Evolutionary conservation across 768 basidiomycete genomes (phyloP), one percentile per base, ranked within the genome.

Genomic region (Tylopilus cervinicoccineus): DNA sequence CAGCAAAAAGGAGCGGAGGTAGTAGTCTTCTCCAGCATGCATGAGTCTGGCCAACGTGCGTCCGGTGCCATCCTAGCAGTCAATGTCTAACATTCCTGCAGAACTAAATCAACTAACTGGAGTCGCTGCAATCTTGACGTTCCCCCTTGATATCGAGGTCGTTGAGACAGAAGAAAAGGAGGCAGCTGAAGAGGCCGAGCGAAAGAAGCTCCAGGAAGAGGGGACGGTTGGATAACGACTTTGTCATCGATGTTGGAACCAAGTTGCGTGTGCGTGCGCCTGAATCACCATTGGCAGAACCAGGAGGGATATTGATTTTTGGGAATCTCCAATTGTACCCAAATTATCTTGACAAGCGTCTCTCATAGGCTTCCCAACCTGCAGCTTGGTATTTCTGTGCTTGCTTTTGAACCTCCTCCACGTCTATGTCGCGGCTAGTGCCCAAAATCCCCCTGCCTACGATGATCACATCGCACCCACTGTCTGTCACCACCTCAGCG

Each of bases 21-120:
- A 6, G 75, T 97, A 17, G 93, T 97, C 55, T 99, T 98, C 68
- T 98, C 95, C 5, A 97, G 93, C 60, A 98, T 99, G 96, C 96
- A 99, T 63, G 96, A 99, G 70, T 92, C 90, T 19, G 96, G 96
- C 13, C 93, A 97, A 76, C 94, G 93, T 95, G 62, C 61, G 89
- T 73, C 32, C 36, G 23, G 34, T 47, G 22, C 16, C 44, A 6
- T 11, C 29, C 28, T 7, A n/a, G 9, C 17, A n/a, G 19, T 1
- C 10, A 29, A 48, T 6, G 39, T 48, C 45, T 56, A 34, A 43
- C 31, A 12, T 22, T 44, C 27, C 12, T 48, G 16, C 66, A 96
- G 96, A 99, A 64, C 75, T 99, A n/a, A 96, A 97, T 64, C 88
- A 94, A 55, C 65, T 98, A 33, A 94, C 93, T 8, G 96, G 96